Conservation (phyloP, 139 green algal species). For the Cymbomonas tetramitiformis region DNA sequence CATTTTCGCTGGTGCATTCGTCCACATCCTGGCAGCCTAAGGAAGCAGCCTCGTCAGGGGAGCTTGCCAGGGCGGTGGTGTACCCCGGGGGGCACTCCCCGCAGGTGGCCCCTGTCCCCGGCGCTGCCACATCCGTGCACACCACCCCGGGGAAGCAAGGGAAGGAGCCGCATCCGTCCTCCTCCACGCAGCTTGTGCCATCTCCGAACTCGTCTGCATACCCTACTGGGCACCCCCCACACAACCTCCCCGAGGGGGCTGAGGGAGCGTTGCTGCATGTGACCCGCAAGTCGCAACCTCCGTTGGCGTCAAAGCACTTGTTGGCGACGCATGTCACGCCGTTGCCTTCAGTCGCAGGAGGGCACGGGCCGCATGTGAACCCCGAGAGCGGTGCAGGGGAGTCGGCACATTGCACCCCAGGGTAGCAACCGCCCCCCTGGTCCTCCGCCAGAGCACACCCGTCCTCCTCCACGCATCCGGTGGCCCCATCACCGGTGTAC, state of each 20-base stretch:
- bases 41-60: background rate
- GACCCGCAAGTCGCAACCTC: background rate
- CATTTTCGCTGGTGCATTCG: background rate
- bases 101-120: background rate
- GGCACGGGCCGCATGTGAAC: slow-evolving; percentile 10
- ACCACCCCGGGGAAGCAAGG: too few relatives aligned
- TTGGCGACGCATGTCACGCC: slow-evolving; percentile 5
- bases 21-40: slow-evolving; percentile 1
- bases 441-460: too few relatives aligned
- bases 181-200: background rate
- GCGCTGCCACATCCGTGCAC: too few relatives aligned
- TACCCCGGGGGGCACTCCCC: slow-evolving; percentile 2
- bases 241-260: background rate
- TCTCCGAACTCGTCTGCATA: background rate
- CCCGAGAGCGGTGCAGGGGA: background rate
- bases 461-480: slow-evolving; percentile 6
- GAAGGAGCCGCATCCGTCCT: too few relatives aligned
- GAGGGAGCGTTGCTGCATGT: background rate
- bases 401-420: background rate
- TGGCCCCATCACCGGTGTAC: background rate
- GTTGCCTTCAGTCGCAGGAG: background rate
- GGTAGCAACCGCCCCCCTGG: background rate
- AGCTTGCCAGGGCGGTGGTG: too few relatives aligned
- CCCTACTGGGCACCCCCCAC: background rate
- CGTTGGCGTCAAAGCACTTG: background rate